phyloP scores from a whole-genome alignment of 1,284 basidiomycete genomes.

The Meira miltonrushii region DNA sequence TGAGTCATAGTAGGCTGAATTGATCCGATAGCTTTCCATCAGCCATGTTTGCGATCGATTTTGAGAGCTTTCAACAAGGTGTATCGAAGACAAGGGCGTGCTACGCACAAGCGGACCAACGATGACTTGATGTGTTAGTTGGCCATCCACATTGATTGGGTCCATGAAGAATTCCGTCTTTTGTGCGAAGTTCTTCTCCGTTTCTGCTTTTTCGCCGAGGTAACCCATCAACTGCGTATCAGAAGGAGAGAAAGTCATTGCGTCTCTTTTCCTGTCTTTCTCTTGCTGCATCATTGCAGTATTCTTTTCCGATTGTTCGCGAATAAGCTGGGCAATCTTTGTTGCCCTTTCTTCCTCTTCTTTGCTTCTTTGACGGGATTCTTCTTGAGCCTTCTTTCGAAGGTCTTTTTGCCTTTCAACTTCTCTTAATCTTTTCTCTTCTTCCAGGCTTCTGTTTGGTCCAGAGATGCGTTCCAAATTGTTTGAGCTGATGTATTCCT shows the following conservation, averaged over 20 bases:
- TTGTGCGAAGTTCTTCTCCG: background rate
- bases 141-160: slow-evolving; percentile 31
- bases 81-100: slow-evolving; percentile 22
- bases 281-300: slow-evolving; percentile 31
- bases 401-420: slow-evolving; percentile 29
- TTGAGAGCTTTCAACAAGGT: slow-evolving; percentile 26
- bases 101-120: slow-evolving; percentile 35
- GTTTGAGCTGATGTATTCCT: slow-evolving; percentile 42
- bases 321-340: slow-evolving; percentile 38
- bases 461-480: slow-evolving; percentile 20
- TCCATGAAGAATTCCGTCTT: slow-evolving; percentile 33
- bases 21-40: slow-evolving; percentile 39
- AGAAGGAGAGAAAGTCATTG: background rate
- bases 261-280: slow-evolving; percentile 15
- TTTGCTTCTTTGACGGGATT: background rate
- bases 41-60: slow-evolving; percentile 25
- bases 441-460: slow-evolving; percentile 38
- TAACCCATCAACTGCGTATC: background rate
- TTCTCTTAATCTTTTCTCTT: slow-evolving; percentile 42
- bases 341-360: slow-evolving; percentile 32
- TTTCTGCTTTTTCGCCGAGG: background rate
- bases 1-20: slow-evolving; percentile 33
- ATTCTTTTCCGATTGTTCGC: slow-evolving; percentile 35
- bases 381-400: background rate
- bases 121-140: slow-evolving; percentile 23